Percentiles rank a stretch among this genome's conserved stretches.
phyloP scores from a whole-genome alignment of 2,329 filamentous ascomycete genomes.

The Juglanconis oblonga region DNA sequence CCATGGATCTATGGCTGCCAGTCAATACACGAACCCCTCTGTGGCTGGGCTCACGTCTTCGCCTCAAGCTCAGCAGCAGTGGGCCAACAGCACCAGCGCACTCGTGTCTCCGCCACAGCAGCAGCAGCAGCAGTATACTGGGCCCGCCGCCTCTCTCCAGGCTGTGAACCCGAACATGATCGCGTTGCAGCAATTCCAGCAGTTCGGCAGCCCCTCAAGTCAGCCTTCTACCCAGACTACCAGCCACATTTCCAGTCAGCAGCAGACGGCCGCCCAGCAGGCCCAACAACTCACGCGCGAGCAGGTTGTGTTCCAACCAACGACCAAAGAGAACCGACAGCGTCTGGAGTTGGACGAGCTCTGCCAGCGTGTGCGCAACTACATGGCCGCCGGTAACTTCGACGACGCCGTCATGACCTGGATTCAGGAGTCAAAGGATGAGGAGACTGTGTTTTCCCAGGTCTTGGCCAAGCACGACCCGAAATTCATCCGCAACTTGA shows the following conservation, averaged over 20 bases:
- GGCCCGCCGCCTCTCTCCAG: not conserved
- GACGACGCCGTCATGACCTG: constrained; percentile 65
- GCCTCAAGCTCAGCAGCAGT: constrained; percentile 8
- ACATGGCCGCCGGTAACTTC: constrained; percentile 59
- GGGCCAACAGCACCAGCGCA: constrained; percentile 3
- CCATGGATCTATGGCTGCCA: constrained; percentile 7
- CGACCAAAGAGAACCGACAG: constrained; percentile 41
- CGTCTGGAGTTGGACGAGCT: constrained; percentile 54
- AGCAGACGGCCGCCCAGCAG: constrained; percentile 8
- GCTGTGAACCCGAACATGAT: constrained; percentile 13
- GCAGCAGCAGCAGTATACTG: constrained; percentile 6
- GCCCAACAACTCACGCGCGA: constrained; percentile 10
- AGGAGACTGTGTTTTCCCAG: constrained; percentile 61
- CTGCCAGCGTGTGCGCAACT: constrained; percentile 57
- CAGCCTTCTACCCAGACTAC: constrained; percentile 7
- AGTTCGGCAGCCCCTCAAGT: constrained; percentile 14
- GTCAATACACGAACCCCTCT: constrained; percentile 13
- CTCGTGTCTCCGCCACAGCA: constrained; percentile 12
- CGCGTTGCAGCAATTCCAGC: constrained; percentile 15
- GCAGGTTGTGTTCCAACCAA: constrained; percentile 35
- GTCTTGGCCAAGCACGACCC: constrained; percentile 51
- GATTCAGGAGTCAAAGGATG: constrained; percentile 56
- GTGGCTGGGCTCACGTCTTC: constrained; percentile 5
- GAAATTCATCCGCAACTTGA: constrained; percentile 53
- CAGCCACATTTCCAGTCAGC: constrained; percentile 8